Evolutionary conservation across 2,329 filamentous ascomycete genomes (phyloP), one percentile per base, ranked within the genome.

Genomic region (Aspergillus sp.): DNA sequence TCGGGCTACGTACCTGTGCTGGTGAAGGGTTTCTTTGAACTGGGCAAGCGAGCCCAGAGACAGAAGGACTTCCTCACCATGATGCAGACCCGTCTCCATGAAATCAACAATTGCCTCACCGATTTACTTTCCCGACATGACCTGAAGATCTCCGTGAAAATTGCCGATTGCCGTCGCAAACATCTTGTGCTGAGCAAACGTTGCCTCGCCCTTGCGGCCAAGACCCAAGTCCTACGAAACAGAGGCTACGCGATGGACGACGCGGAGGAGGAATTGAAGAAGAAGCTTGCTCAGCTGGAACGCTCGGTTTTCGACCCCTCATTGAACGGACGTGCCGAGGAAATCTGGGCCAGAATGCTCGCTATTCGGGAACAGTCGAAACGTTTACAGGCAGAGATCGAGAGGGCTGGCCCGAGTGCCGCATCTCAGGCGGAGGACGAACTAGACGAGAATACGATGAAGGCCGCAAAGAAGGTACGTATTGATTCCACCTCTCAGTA

Each of bases 261-360:
- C 56, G 80, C 81, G 3, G 86, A 89, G 71, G 86, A 88, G 70
- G 84, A 84, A 62, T 68, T 89, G 57, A 85, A 85, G 74, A 84
- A 84, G 74, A 86, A 86, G 69, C 75, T 89, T 52, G 67, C 81
- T n/a, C 78, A 80, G 59, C 74, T 89, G 52, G 84, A 87, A 70
- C 81, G 81, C 55, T 78, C 80, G 53, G 83, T 86, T 2, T 84
- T 85, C 54, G 86, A 89, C 66, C 85, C 86, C 0, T 81, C 82
- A 5, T 77, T 88, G 51, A 81, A 80, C 49, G 86, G 85, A 4
- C 77, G 85, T 22, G 83, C 84, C 59, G 86, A 89, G 70, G 86
- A 88, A 72, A 85, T 88, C 57, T 89, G 86, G 86, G 86, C 86
- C 31, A 78, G 86, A 45, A 87, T 89, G 85, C 80, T 87, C 52